Conservation (phyloP, 331 rosid genomes). For the Dryas integrifolia region DNA sequence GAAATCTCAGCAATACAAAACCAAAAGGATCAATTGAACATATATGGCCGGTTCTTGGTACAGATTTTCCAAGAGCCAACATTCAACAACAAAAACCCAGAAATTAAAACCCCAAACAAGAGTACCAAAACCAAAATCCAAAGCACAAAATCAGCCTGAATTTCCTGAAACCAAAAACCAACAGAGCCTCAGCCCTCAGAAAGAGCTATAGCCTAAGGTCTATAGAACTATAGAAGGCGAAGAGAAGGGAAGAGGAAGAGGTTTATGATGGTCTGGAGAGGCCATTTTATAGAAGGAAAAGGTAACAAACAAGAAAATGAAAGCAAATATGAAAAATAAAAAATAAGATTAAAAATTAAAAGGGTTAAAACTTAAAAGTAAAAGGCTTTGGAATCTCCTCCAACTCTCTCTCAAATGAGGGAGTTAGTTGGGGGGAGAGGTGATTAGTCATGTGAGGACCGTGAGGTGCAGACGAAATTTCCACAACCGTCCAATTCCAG, state of each 20-base stretch:
- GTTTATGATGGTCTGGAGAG: slow-evolving; percentile 15
- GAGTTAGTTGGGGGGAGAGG: slow-evolving; percentile 28
- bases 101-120: background rate
- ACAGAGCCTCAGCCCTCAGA: slow-evolving; percentile 13
- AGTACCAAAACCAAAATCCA: background rate
- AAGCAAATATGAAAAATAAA: background rate
- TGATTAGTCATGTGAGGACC: slow-evolving; percentile 24
- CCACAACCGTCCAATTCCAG: slow-evolving; percentile 42
- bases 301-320: background rate
- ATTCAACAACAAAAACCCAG: slow-evolving; percentile 3
- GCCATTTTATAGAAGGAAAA: slow-evolving; percentile 43
- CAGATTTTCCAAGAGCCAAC: slow-evolving; percentile 12
- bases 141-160: background rate
- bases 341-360: background rate
- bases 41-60: background rate
- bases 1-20: slow-evolving; percentile 15
- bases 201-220: background rate
- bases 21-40: background rate
- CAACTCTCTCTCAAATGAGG: background rate
- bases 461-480: slow-evolving; percentile 22
- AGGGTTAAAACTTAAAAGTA: background rate
- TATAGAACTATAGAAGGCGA: background rate
- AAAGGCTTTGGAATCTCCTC: slow-evolving; percentile 45
- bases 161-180: background rate
- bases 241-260: slow-evolving; percentile 40